A percentile compares a stretch with the other conserved stretches of the same genome.
Evolutionary conservation across 495 filamentous ascomycete genomes (phyloP).

Genomic region (Parathielavia hyrcaniae): DNA sequence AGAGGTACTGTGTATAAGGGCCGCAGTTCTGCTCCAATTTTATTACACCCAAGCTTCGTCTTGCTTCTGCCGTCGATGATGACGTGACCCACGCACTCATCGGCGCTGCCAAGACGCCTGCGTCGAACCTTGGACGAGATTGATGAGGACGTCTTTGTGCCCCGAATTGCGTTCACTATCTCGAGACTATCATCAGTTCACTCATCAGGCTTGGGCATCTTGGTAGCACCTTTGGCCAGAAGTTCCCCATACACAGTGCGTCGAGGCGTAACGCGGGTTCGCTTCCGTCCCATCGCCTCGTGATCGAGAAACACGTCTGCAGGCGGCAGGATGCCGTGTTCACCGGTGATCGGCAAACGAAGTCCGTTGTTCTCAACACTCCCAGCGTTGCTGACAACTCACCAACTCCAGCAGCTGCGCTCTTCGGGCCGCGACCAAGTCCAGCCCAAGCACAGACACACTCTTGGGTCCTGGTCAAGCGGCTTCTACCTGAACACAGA

Average conservation of each 20-base stretch:
- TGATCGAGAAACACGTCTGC: slow-evolving; percentile 8
- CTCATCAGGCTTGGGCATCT: too few species aligned
- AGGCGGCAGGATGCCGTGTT: slow-evolving; percentile 10
- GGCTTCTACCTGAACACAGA: slow-evolving; percentile 10
- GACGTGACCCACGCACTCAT: slow-evolving; percentile 24
- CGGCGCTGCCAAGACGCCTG: slow-evolving; percentile 21
- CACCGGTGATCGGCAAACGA: slow-evolving; percentile 21
- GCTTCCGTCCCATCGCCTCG: neutral
- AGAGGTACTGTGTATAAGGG: neutral
- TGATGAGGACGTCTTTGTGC: neutral
- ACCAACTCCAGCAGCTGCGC: slow-evolving; percentile 16
- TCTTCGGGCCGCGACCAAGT: slow-evolving; percentile 25
- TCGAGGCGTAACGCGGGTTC: neutral
- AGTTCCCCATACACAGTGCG: too few species aligned
- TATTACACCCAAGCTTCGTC: neutral
- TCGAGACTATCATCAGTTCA: too few species aligned
- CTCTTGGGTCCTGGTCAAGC: neutral
- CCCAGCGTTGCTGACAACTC: slow-evolving; percentile 6
- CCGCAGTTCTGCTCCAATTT: too few species aligned
- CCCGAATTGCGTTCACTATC: too few species aligned
- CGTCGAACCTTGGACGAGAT: neutral
- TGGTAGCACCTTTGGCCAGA: too few species aligned
- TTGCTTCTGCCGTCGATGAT: slow-evolving; percentile 15
- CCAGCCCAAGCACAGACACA: slow-evolving; percentile 34
- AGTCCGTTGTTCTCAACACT: neutral